These are phyloP conservation scores for Yarrowia sp. DNA, from an alignment of 805 yeast species.

Conservation along the genomic window DNA sequence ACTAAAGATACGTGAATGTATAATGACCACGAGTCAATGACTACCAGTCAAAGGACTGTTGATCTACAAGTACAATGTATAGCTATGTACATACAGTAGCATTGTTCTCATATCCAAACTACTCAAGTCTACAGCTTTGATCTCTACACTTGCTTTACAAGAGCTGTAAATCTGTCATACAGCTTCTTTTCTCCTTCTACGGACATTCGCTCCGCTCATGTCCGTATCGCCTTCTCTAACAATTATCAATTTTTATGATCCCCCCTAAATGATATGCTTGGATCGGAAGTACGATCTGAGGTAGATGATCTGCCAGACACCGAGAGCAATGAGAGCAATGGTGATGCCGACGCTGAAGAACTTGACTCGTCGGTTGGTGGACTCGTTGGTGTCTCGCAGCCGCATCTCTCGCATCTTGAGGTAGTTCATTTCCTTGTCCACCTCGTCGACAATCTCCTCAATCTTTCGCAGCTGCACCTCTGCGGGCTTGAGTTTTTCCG, in stretches of 20 bases:
- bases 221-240: slow-evolving; percentile 11
- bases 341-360: slow-evolving; percentile 79
- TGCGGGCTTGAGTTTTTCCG: slow-evolving; percentile 89
- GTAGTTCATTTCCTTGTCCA: slow-evolving; percentile 79
- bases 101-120: too few species aligned
- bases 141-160: too few species aligned
- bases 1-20: too few species aligned
- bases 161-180: neutral
- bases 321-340: slow-evolving; percentile 73
- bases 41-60: too few species aligned
- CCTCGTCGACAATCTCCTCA: slow-evolving; percentile 85
- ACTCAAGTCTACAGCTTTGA: too few species aligned
- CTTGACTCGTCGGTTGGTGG: slow-evolving; percentile 91
- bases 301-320: slow-evolving; percentile 91
- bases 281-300: slow-evolving; percentile 84
- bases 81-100: too few species aligned
- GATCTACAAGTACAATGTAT: too few species aligned
- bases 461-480: slow-evolving; percentile 89
- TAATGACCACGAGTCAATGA: too few species aligned
- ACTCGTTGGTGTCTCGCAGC: slow-evolving; percentile 95
- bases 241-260: slow-evolving; percentile 15
- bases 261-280: slow-evolving; percentile 52
- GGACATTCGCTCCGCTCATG: too few species aligned
- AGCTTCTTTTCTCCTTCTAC: too few species aligned
- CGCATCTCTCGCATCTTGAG: slow-evolving; percentile 87